These are phyloP conservation scores for Globisporangium alternatum DNA, from an alignment of 352 stramenopile genomes.

Conservation along the genomic window DNA sequence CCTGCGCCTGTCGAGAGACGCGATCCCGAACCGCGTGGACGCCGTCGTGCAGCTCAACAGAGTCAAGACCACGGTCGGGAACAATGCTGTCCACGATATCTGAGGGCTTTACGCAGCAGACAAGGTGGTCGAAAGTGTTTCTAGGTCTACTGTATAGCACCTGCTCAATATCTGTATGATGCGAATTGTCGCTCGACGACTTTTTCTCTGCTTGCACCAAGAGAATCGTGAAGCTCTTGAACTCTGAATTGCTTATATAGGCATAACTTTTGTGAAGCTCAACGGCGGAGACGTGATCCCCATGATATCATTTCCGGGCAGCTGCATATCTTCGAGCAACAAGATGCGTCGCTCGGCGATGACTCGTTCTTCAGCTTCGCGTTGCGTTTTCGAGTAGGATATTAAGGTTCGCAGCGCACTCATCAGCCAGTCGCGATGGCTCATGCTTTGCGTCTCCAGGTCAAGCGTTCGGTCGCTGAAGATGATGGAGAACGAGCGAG, in stretches of 20 bases:
- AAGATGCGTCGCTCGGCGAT: constrained; percentile 58
- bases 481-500: constrained; percentile 71
- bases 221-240: neutral
- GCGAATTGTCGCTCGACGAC: neutral
- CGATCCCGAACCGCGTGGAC: constrained; percentile 49
- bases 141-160: constrained; percentile 2
- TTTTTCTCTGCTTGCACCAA: neutral
- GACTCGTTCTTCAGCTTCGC: constrained; percentile 69
- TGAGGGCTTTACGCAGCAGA: constrained; percentile 9
- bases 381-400: constrained; percentile 67
- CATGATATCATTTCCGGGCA: neutral
- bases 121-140: neutral
- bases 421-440: constrained; percentile 81
- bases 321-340: constrained; percentile 30
- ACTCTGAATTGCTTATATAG: neutral
- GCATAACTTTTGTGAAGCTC: neutral
- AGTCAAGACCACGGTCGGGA: constrained; percentile 53
- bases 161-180: constrained; percentile 9
- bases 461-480: constrained; percentile 77
- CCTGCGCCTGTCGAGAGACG: constrained; percentile 54
- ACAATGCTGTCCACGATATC: constrained; percentile 28
- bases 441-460: constrained; percentile 69
- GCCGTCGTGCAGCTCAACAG: constrained; percentile 72
- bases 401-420: constrained; percentile 75
- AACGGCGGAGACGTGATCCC: neutral